phyloP scores from a whole-genome alignment of 495 filamentous ascomycete species.

The Penicillium flavigenum region DNA sequence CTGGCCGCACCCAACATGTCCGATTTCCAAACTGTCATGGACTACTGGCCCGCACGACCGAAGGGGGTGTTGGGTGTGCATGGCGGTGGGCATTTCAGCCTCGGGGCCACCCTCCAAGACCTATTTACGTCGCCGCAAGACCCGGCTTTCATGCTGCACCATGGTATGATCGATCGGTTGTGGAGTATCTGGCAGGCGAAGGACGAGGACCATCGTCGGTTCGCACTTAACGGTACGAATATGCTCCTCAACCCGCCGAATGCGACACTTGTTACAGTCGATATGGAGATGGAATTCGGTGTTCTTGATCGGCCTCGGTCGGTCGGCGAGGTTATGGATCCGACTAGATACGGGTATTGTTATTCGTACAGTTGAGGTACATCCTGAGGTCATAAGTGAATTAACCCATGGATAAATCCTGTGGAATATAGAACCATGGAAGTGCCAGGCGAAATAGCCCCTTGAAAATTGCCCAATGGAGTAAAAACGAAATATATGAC shows the following conservation, averaged over 20 bases:
- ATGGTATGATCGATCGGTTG: slow-evolving; percentile 54
- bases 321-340: slow-evolving; percentile 33
- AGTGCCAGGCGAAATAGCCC: not conserved
- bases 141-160: slow-evolving; percentile 59
- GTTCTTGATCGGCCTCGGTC: slow-evolving; percentile 21
- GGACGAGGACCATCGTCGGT: slow-evolving; percentile 18
- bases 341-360: slow-evolving; percentile 19
- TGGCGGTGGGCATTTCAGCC: slow-evolving; percentile 30
- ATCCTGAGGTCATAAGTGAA: not conserved
- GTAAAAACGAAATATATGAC: slow-evolving; percentile 12
- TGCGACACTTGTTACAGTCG: slow-evolving; percentile 22
- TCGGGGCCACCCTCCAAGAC: slow-evolving; percentile 31
- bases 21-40: slow-evolving; percentile 27
- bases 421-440: not conserved
- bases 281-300: slow-evolving; percentile 33
- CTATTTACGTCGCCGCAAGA: slow-evolving; percentile 42
- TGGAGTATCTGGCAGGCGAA: slow-evolving; percentile 57
- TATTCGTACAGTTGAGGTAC: slow-evolving; percentile 21
- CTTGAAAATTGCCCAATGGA: not conserved
- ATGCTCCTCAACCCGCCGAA: slow-evolving; percentile 26
- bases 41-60: slow-evolving; percentile 23
- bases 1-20: slow-evolving; percentile 18
- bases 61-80: slow-evolving; percentile 25
- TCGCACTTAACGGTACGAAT: slow-evolving; percentile 32
- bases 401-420: not conserved